A percentile compares a stretch with the other conserved stretches of the same genome.
phyloP scores from a whole-genome alignment of 495 filamentous ascomycete genomes.

The Pseudevernia furfuracea region DNA sequence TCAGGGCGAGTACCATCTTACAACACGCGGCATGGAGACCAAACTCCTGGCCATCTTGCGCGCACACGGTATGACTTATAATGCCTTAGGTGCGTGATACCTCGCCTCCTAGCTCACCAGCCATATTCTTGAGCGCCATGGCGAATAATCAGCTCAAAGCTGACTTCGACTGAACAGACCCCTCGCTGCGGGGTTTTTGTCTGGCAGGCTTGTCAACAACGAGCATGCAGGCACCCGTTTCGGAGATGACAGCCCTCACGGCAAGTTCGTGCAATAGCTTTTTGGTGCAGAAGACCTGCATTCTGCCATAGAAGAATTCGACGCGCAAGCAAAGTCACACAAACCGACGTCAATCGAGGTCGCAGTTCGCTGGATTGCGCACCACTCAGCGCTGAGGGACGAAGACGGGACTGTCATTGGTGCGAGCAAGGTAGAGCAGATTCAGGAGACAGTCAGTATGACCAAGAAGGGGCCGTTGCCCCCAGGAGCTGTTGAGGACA shows the following conservation, averaged over 20 bases:
- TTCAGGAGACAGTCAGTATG: slow-evolving; percentile 30
- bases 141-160: background rate
- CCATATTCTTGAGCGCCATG: background rate
- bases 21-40: slow-evolving; percentile 36
- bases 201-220: slow-evolving; percentile 33
- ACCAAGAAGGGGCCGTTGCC: slow-evolving; percentile 32
- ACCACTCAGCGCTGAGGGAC: slow-evolving; percentile 30
- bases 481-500: slow-evolving; percentile 21
- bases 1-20: slow-evolving; percentile 39
- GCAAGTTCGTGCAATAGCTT: slow-evolving; percentile 14
- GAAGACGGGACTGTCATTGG: slow-evolving; percentile 35
- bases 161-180: slow-evolving; percentile 28
- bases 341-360: slow-evolving; percentile 28
- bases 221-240: slow-evolving; percentile 30
- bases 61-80: slow-evolving; percentile 45
- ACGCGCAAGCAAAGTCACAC: slow-evolving; percentile 17
- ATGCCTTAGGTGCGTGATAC: slow-evolving; percentile 35
- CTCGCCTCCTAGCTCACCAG: too few relatives aligned
- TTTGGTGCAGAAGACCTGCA: slow-evolving; percentile 29
- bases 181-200: slow-evolving; percentile 46
- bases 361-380: slow-evolving; percentile 33
- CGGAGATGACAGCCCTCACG: slow-evolving; percentile 19
- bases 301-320: slow-evolving; percentile 22
- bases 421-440: slow-evolving; percentile 31
- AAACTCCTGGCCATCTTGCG: slow-evolving; percentile 47